Conservation (phyloP, 768 basidiomycete genomes). For the Boletus sp. region DNA sequence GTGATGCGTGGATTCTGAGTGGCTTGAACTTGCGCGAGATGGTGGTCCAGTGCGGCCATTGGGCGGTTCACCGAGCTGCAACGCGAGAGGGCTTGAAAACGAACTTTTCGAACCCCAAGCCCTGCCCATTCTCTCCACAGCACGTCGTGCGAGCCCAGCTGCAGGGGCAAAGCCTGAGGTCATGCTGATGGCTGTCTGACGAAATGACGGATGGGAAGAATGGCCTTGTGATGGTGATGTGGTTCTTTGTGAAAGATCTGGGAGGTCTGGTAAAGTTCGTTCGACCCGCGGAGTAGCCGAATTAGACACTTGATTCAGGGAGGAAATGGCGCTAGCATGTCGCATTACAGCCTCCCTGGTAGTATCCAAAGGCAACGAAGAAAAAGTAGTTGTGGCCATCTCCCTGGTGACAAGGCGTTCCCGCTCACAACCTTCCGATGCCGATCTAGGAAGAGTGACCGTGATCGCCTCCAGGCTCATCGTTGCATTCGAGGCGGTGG, state of each 20-base stretch:
- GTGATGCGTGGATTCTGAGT: slow-evolving; percentile 28
- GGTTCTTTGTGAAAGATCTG: slow-evolving; percentile 18
- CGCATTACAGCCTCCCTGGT: slow-evolving; percentile 28
- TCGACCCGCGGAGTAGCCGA: slow-evolving; percentile 28
- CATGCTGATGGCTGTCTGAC: slow-evolving; percentile 74
- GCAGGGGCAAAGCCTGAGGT: slow-evolving; percentile 65
- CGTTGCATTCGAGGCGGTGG: slow-evolving; percentile 26
- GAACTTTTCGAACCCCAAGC: slow-evolving; percentile 49
- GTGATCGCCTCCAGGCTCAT: slow-evolving; percentile 31
- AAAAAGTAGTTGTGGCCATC: slow-evolving; percentile 42
- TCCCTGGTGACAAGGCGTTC: slow-evolving; percentile 43
- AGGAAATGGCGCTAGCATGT: slow-evolving; percentile 18
- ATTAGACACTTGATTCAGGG: slow-evolving; percentile 22
- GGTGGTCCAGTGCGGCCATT: slow-evolving; percentile 31
- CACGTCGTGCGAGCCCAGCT: slow-evolving; percentile 71
- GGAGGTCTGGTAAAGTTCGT: slow-evolving; percentile 30
- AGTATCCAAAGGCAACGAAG: slow-evolving; percentile 22
- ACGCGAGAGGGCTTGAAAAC: slow-evolving; percentile 41
- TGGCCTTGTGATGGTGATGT: slow-evolving; percentile 3
- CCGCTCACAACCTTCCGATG: slow-evolving; percentile 32
- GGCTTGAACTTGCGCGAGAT: slow-evolving; percentile 40
- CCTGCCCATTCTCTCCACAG: slow-evolving; percentile 73
- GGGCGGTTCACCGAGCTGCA: slow-evolving; percentile 43
- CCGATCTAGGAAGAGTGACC: slow-evolving; percentile 27
- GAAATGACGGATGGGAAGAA: slow-evolving; percentile 35